Evolutionary conservation across 2,329 filamentous ascomycete genomes (phyloP), one percentile per base, ranked within the genome.

Genomic region (Capronia coronata): DNA sequence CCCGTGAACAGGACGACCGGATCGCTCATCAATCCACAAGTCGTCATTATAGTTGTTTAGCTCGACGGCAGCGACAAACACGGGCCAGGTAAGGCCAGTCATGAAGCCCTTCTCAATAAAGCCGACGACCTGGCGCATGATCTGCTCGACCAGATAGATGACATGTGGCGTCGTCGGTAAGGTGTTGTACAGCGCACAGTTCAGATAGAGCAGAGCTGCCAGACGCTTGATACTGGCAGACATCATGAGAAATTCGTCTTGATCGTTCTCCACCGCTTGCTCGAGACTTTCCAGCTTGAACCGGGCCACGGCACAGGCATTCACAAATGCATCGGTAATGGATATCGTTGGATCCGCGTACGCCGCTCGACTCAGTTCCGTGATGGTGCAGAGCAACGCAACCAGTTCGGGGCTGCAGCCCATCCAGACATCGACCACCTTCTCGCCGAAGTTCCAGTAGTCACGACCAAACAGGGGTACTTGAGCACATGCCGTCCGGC

Each of bases 361-460:
- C 10, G 43, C 43, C 2, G 43, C 43, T 14, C 43, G 30, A 29
- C 43, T 45, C 13, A 45, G 19, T 21, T 45, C 43, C 10, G 27
- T 45, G 18, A 45, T 45, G 43, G 43, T 45, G 43, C 43, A 45
- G 13, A 45, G 43, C n/a, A 45, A 21, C 13, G 43, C 43, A 27
- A 45, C 43, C 27, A 45, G 19, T 19, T 45, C 43, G 13, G 43
- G 43, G 23, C 27, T 35, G 19, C 43, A 45, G n/a, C 43, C 43
- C 43, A 45, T 45, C 43, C 43, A 45, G 43, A 45, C 43, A 18
- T 45, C 43, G 27, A 45, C 43, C 13, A 45, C 19, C 16, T 32
- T 45, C 30, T 45, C 43, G 30, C 43, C 43, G 30, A 45, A 45
- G 19, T 45, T 45, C 43, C 43, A 45, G 30, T 45, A 45, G 27